Percentiles rank a stretch among this genome's conserved stretches.
These are phyloP conservation scores for Arthrobotrys megalospora DNA, from an alignment of 2,329 filamentous ascomycete genomes.

Conservation along the genomic window DNA sequence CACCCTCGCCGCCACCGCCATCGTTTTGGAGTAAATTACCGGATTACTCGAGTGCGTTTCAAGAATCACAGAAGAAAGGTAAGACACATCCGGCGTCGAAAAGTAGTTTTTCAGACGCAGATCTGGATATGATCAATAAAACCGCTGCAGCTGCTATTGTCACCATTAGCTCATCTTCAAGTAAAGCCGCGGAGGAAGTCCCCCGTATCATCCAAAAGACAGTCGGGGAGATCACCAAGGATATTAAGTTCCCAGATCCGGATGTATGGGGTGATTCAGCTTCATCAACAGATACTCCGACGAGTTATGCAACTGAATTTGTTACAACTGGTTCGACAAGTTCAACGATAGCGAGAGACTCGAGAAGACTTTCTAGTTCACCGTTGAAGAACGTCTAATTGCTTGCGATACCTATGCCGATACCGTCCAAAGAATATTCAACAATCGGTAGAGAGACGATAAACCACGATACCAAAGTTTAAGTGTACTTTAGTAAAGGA, in stretches of 20 bases:
- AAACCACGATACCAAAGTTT: too few species aligned
- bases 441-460: too few species aligned
- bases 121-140: not conserved
- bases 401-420: not conserved
- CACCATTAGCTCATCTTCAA: not conserved
- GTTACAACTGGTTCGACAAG: not conserved
- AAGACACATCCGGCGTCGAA: not conserved
- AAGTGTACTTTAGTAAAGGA: too few species aligned
- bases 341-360: not conserved
- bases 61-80: not conserved
- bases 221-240: slow-evolving; percentile 8
- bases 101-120: slow-evolving; percentile 15
- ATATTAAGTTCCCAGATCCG: slow-evolving; percentile 22
- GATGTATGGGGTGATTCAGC: slow-evolving; percentile 12
- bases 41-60: slow-evolving; percentile 5
- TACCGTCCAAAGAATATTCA: not conserved
- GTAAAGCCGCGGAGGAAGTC: not conserved
- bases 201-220: slow-evolving; percentile 18
- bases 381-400: not conserved
- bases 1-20: not conserved
- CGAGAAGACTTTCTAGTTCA: not conserved
- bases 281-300: not conserved
- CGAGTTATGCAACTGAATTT: not conserved
- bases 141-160: not conserved
- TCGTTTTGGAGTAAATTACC: slow-evolving; percentile 40